A percentile compares a stretch with the other conserved stretches of the same genome.
Conservation (phyloP, 345 rosid species). For the Raphanus sativus region DNA sequence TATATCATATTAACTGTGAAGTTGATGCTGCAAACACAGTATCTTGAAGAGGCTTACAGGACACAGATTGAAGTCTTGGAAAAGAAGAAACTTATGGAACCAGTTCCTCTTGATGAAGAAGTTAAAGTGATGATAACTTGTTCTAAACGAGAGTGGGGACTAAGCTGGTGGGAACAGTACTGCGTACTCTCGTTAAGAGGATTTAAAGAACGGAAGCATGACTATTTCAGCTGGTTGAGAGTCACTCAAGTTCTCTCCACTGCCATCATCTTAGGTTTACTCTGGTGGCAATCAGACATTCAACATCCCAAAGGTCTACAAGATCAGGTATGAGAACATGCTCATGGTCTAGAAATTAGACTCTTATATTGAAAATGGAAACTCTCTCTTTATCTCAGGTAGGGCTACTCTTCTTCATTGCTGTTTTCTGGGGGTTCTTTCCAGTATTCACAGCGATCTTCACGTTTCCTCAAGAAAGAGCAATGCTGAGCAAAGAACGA, state of each 20-base stretch:
- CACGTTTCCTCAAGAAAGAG: conserved; percentile 97
- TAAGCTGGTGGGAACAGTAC: conserved; percentile 89
- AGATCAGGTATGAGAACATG: conserved; percentile 68
- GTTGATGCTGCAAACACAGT: conserved; percentile 51
- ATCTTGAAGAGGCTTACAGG: conserved; percentile 83
- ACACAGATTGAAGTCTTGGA: conserved; percentile 57
- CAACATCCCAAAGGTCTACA: conserved; percentile 57
- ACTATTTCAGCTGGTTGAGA: conserved; percentile 93
- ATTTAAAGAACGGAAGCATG: conserved; percentile 81
- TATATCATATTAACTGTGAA: conserved; percentile 6
- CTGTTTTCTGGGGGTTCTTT: conserved; percentile 98
- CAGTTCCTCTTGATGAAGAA: conserved; percentile 72
- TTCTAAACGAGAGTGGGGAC: conserved; percentile 77
- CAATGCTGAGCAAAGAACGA: conserved; percentile 85
- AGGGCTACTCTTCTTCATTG: conserved; percentile 87
- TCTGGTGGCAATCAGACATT: conserved; percentile 94
- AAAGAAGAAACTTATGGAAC: conserved; percentile 70
- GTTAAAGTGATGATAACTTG: conserved; percentile 57
- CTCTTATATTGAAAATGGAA: conserved; percentile 6
- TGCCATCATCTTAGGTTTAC: conserved; percentile 78
- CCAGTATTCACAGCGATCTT: conserved; percentile 97
- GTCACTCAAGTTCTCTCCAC: conserved; percentile 90
- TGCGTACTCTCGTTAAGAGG: conserved; percentile 75
- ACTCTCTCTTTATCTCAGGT: conserved; percentile 52
- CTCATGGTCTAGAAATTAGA: background rate